Conservation (phyloP, 2,329 filamentous ascomycete genomes). For the Emericellopsis atlantica region DNA sequence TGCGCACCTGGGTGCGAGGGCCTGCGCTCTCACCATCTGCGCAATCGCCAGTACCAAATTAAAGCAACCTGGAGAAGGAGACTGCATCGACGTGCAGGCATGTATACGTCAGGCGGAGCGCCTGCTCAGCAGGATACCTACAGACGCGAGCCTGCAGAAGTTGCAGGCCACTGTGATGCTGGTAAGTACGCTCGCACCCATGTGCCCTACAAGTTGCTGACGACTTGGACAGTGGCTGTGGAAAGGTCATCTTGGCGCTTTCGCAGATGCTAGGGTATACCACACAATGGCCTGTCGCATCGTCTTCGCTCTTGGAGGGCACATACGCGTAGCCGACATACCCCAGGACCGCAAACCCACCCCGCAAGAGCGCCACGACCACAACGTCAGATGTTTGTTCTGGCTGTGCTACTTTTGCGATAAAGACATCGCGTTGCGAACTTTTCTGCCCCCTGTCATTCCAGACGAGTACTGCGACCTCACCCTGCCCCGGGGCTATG, state of each 20-base stretch:
- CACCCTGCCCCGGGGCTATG: slow-evolving; percentile 20
- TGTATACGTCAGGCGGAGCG: slow-evolving; percentile 12
- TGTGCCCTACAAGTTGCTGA: background rate
- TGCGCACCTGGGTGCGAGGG: slow-evolving; percentile 17
- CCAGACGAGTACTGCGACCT: slow-evolving; percentile 37
- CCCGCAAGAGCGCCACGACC: background rate
- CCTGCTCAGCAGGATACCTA: slow-evolving; percentile 20
- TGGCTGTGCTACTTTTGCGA: slow-evolving; percentile 14
- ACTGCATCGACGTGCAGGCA: background rate
- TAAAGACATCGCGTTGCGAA: slow-evolving; percentile 12
- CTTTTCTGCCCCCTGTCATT: slow-evolving; percentile 10
- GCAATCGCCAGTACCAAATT: slow-evolving; percentile 13
- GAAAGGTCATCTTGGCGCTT: background rate
- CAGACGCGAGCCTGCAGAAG: slow-evolving; percentile 20
- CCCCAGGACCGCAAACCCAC: slow-evolving; percentile 1
- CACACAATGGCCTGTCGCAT: slow-evolving; percentile 24
- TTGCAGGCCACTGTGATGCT: slow-evolving; percentile 27
- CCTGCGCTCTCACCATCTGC: slow-evolving; percentile 30
- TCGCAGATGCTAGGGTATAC: slow-evolving; percentile 23
- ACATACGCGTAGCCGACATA: slow-evolving; percentile 9
- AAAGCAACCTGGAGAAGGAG: background rate
- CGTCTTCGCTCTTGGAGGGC: slow-evolving; percentile 29
- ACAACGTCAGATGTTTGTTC: slow-evolving; percentile 9
- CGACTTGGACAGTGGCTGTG: background rate
- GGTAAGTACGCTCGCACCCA: slow-evolving; percentile 11